Evolutionary conservation across 257 asterid genomes (phyloP), one percentile per base, ranked within the genome.

Genomic region (Verbena officinalis): DNA sequence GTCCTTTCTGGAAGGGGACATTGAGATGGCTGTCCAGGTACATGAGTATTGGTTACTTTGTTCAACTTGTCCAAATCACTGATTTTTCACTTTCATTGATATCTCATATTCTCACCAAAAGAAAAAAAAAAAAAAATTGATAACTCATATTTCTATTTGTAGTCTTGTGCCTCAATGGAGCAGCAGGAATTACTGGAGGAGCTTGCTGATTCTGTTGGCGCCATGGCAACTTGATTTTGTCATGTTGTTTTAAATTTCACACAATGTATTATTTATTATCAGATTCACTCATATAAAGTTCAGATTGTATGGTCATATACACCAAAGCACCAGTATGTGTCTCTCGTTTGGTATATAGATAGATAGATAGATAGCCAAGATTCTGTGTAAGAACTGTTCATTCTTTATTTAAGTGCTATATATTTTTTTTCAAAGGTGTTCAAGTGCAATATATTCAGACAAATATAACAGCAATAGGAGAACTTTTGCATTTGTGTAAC

Each of bases 11-110:
- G 86, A 84, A 53, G 99, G 99, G 59, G 89, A 90, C 84, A 83
- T 94, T 4, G 99, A 94, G 71, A 75, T 90, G 7, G 96, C 97
- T 14, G 93, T 94, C 75, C 97, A 90, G 99, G 99, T 94, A 68
- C 57, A 42, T 39, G 43, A 45, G n/a, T 67, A 13, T 30, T 46
- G n/a, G 1, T 34, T 23, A 7, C 22, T 34, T 17, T 46, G n/a
- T n/a, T n/a, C n/a, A n/a, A n/a, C n/a, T n/a, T n/a, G n/a, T n/a
- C n/a, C n/a, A n/a, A n/a, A n/a, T n/a, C n/a, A n/a, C n/a, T n/a
- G n/a, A n/a, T n/a, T n/a, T n/a, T n/a, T n/a, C n/a, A n/a, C n/a
- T n/a, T n/a, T n/a, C n/a, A n/a, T n/a, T n/a, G n/a, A n/a, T n/a
- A n/a, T n/a, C n/a, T n/a, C n/a, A n/a, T n/a, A n/a, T n/a, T n/a